Evolutionary conservation across 257 asterid species (phyloP).

Genomic region (Fraxinus cuspidata): DNA sequence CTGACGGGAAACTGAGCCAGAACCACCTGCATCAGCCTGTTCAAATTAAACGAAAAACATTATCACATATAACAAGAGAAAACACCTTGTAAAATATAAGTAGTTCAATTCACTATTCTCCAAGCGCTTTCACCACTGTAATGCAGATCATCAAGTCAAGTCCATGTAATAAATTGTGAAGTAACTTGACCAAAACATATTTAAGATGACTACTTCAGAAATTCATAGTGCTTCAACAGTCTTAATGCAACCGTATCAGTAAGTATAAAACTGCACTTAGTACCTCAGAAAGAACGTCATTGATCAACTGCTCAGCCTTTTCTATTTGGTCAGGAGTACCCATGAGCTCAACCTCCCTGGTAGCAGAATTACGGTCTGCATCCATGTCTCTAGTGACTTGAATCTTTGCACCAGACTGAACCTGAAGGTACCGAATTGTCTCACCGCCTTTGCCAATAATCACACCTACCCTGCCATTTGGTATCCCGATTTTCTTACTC

Average conservation of each 20-base stretch:
- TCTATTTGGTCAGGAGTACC: slow-evolving; percentile 78
- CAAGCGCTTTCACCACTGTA: not conserved
- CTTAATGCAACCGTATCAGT: not conserved
- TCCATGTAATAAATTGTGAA: not conserved
- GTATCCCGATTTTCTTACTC: slow-evolving; percentile 69
- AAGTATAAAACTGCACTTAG: not conserved
- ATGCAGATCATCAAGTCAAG: not conserved
- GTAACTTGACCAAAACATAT: not conserved
- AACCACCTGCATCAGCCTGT: slow-evolving; percentile 91
- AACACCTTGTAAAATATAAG: slow-evolving; percentile 8
- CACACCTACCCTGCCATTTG: slow-evolving; percentile 87
- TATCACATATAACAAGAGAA: slow-evolving; percentile 9
- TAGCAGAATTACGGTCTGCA: slow-evolving; percentile 70
- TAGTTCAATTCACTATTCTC: not conserved
- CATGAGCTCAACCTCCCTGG: slow-evolving; percentile 71
- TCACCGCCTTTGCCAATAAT: slow-evolving; percentile 92
- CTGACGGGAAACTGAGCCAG: slow-evolving; percentile 65
- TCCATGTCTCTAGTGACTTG: slow-evolving; percentile 89
- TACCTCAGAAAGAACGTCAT: slow-evolving; percentile 78
- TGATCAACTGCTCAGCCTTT: slow-evolving; percentile 70
- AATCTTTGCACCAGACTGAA: slow-evolving; percentile 88
- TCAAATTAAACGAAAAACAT: slow-evolving; percentile 21
- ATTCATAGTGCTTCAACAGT: not conserved
- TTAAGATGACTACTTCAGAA: not conserved
- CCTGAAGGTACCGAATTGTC: slow-evolving; percentile 78